Evolutionary conservation across 2,329 filamentous ascomycete genomes (phyloP), one percentile per base, ranked within the genome.

Genomic region (Colletotrichum sp.): DNA sequence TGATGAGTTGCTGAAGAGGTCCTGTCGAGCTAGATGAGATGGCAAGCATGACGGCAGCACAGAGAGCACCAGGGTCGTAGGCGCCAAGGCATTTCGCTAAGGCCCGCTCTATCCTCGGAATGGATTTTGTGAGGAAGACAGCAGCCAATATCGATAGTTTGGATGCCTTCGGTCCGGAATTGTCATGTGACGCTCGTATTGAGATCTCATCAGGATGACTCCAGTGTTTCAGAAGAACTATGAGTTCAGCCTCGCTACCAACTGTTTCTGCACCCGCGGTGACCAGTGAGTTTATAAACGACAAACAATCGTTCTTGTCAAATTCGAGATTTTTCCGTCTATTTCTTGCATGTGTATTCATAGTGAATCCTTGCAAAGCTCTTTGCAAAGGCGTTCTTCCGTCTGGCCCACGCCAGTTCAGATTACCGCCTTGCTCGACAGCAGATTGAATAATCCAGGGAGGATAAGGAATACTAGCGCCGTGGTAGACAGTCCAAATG

Each of bases 61-160:
- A 28, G 0, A 59, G 55, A 3, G 55, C 55, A 4, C 55, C 24
- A 10, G 21, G 55, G 7, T 59, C 55, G 13, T 28, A 59, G 8
- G 24, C 26, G 13, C 4, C 3, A 1, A 0, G 24, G 26, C 4
- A 0, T 0, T 0, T 3, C 0, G 52, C 1, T 4, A 57, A 1
- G 0, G 13, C 7, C 0, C 5, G 24, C 0, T 57, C 0, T 16
- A 57, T 28, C 1, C 3, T 24, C 1, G 52, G 5, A 5, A 6
- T 24, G 4, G 52, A 57, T 1, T 2, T 16, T 2, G 52, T 16
- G 24, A 57, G 52, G 1, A 57, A 16, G 4, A 2, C 0, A 0
- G 52, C 24, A 9, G 52, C 52, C 1, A 57, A 16, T 2, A 2
- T 7, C 1, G 52, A 57, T 3, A 55, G 6, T 1, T 1, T 55